phyloP scores from a whole-genome alignment of 2,329 filamentous ascomycete species.

The Phialophora tarda region DNA sequence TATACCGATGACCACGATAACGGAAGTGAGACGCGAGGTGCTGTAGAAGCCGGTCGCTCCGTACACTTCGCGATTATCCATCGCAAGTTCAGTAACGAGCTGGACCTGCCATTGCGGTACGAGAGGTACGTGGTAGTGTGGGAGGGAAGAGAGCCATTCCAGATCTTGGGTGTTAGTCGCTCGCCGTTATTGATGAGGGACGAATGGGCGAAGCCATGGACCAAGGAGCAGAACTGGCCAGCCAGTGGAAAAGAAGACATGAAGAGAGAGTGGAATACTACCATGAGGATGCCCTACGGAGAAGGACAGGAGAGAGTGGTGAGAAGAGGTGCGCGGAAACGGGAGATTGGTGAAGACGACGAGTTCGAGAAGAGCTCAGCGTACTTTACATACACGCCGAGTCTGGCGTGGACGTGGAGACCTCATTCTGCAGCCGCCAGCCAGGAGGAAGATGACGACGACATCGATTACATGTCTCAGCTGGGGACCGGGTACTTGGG shows the following conservation, averaged over 20 bases:
- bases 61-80: slow-evolving; percentile 48
- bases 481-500: slow-evolving; percentile 47
- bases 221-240: slow-evolving; percentile 45
- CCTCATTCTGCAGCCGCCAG: slow-evolving; percentile 16
- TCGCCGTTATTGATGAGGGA: slow-evolving; percentile 47
- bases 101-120: slow-evolving; percentile 47
- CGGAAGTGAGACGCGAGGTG: neutral
- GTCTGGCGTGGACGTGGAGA: slow-evolving; percentile 47
- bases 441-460: slow-evolving; percentile 24
- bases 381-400: slow-evolving; percentile 50
- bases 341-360: neutral
- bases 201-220: slow-evolving; percentile 47
- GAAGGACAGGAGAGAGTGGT: slow-evolving; percentile 11
- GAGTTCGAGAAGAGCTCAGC: slow-evolving; percentile 40
- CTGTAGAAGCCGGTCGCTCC: slow-evolving; percentile 25
- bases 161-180: slow-evolving; percentile 45
- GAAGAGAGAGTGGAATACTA: slow-evolving; percentile 12
- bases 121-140: slow-evolving; percentile 49
- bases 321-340: slow-evolving; percentile 5
- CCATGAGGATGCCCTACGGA: neutral
- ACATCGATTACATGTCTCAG: slow-evolving; percentile 43
- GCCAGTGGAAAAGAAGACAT: neutral
- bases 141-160: slow-evolving; percentile 46
- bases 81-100: slow-evolving; percentile 46
- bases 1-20: neutral